Evolutionary conservation across 179 eudicot genomes (phyloP).

Genomic region (Beta lomatogona): DNA sequence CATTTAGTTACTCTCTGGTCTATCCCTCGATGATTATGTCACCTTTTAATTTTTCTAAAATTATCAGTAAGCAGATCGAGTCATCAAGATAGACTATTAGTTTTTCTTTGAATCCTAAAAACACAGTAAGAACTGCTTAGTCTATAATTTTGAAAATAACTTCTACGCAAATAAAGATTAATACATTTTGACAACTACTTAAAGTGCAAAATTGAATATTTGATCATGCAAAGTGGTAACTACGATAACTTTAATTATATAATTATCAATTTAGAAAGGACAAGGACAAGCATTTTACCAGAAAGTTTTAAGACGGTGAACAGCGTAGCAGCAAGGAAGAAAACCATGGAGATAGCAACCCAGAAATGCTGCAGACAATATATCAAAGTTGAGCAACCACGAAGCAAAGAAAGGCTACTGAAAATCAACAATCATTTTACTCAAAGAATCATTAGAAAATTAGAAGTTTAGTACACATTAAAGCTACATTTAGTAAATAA

Average conservation of each 20-base stretch:
- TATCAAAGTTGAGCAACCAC: constrained; percentile 14
- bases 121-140: background rate
- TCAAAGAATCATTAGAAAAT: constrained; percentile 3
- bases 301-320: constrained; percentile 87
- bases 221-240: background rate
- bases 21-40: background rate
- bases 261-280: background rate
- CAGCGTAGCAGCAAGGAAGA: constrained; percentile 88
- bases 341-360: constrained; percentile 99
- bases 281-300: constrained; percentile 50
- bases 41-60: background rate
- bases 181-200: background rate
- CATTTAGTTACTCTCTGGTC: background rate
- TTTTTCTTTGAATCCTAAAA: too few species aligned
- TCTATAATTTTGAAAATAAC: background rate
- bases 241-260: background rate
- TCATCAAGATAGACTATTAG: background rate
- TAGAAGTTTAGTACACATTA: background rate
- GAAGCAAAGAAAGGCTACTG: background rate
- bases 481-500: background rate
- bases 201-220: background rate
- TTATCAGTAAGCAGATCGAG: background rate
- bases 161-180: background rate
- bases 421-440: background rate
- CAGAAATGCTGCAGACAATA: constrained; percentile 81